These are phyloP conservation scores for Nicotiana rustica DNA, from an alignment of 305 asterid species.

Conservation along the genomic window DNA sequence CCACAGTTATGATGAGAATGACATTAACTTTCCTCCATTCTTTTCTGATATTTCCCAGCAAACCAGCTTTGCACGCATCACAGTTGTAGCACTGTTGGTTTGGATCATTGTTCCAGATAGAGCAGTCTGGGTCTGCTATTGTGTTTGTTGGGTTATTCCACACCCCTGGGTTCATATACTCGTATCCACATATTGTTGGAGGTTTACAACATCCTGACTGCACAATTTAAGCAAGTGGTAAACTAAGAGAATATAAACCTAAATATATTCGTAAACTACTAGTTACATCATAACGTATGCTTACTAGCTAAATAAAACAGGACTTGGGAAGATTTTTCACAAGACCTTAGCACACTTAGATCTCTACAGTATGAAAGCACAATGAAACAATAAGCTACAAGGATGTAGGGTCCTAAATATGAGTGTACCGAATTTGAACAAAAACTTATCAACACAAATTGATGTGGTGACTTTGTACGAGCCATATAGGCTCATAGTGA, in stretches of 20 bases:
- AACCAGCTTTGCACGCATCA: slow-evolving; percentile 92
- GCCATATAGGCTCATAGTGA: not conserved
- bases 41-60: slow-evolving; percentile 75
- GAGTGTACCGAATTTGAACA: too few species aligned
- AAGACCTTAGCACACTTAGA: too few species aligned
- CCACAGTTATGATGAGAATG: slow-evolving; percentile 69
- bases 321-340: too few species aligned
- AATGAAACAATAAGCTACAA: too few species aligned
- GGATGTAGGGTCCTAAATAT: too few species aligned
- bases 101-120: slow-evolving; percentile 73
- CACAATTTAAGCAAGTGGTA: not conserved
- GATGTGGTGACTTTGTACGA: not conserved
- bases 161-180: slow-evolving; percentile 60
- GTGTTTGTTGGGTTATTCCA: slow-evolving; percentile 68
- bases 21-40: slow-evolving; percentile 86
- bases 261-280: slow-evolving; percentile 1
- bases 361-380: too few species aligned
- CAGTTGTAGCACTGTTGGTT: slow-evolving; percentile 80
- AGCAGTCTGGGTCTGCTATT: slow-evolving; percentile 61
- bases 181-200: slow-evolving; percentile 71
- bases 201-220: slow-evolving; percentile 96
- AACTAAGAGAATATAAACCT: not conserved
- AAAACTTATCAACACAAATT: too few species aligned
- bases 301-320: not conserved
- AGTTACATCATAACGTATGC: not conserved